A percentile compares a stretch with the other conserved stretches of the same genome.
These are phyloP conservation scores for Prunus dulcis DNA, from an alignment of 306 rosid species.

Conservation along the genomic window DNA sequence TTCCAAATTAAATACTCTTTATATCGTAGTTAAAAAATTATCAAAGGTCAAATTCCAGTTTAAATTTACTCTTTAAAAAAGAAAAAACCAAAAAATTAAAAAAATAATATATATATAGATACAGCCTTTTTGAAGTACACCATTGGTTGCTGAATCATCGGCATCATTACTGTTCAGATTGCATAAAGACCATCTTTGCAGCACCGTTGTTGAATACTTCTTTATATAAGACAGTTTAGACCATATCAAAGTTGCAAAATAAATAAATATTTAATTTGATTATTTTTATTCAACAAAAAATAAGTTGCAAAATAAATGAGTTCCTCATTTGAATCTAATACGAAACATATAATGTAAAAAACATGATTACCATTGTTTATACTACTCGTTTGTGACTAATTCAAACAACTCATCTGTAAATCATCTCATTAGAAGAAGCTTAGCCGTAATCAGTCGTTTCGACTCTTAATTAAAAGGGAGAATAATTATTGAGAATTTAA, in stretches of 20 bases:
- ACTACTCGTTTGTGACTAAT: neutral
- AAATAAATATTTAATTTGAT: neutral
- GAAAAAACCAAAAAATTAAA: too few species aligned
- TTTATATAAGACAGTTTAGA: neutral
- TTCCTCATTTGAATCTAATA: neutral
- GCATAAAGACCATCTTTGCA: neutral
- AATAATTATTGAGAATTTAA: neutral
- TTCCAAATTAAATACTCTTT: neutral
- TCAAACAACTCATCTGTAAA: neutral
- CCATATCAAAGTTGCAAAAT: neutral
- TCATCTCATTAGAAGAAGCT: neutral
- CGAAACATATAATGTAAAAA: neutral
- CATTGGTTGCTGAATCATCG: neutral
- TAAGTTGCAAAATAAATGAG: neutral
- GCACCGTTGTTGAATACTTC: neutral
- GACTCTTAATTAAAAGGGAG: neutral
- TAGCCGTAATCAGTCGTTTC: neutral
- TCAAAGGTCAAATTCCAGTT: neutral
- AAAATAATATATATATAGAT: too few species aligned
- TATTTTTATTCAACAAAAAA: too few species aligned
- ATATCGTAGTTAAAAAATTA: neutral
- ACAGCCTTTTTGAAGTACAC: neutral
- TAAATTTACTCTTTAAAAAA: neutral
- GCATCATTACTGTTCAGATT: neutral
- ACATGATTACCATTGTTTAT: neutral